These are phyloP conservation scores for Chaetomium cochliodes DNA, from an alignment of 495 filamentous ascomycete species.

Conservation along the genomic window DNA sequence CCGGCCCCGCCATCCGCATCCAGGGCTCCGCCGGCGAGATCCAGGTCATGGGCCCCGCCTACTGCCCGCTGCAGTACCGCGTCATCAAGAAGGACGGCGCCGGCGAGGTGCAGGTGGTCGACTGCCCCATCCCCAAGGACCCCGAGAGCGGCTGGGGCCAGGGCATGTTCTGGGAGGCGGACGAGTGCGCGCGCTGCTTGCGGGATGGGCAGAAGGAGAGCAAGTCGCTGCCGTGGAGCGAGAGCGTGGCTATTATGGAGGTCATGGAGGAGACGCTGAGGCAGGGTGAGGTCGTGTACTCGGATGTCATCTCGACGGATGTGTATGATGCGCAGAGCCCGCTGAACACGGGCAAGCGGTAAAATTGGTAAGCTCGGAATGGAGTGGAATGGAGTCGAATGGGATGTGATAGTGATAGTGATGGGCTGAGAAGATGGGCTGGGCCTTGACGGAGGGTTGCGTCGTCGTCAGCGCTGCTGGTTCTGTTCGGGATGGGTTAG, in stretches of 20 bases:
- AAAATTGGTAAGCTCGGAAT: too few species aligned
- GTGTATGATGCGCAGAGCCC: conserved; percentile 61
- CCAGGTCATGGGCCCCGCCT: conserved; percentile 73
- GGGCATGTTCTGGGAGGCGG: conserved; percentile 95
- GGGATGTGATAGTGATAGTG: too few species aligned
- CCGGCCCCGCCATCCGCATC: conserved; percentile 72
- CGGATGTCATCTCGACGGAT: conserved; percentile 74
- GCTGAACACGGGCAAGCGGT: conserved; percentile 49
- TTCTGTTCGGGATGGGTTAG: neutral
- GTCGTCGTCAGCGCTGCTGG: neutral
- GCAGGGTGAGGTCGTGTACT: conserved; percentile 76
- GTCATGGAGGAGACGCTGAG: conserved; percentile 85
- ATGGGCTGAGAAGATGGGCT: conserved; percentile 4
- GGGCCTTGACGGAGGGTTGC: neutral
- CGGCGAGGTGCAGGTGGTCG: conserved; percentile 59
- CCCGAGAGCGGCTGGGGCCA: conserved; percentile 55
- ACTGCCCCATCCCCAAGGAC: conserved; percentile 62
- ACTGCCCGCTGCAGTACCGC: conserved; percentile 64
- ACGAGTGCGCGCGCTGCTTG: conserved; percentile 80
- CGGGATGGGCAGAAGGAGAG: conserved; percentile 81
- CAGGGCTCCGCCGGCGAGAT: conserved; percentile 86
- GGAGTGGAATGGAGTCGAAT: conserved; percentile 12
- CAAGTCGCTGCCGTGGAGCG: conserved; percentile 67
- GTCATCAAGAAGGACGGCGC: conserved; percentile 52
- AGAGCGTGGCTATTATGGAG: conserved; percentile 91